Base-by-base conservation (phyloP, 2,329 filamentous ascomycete genomes). In the Colletotrichum magnum region DNA sequence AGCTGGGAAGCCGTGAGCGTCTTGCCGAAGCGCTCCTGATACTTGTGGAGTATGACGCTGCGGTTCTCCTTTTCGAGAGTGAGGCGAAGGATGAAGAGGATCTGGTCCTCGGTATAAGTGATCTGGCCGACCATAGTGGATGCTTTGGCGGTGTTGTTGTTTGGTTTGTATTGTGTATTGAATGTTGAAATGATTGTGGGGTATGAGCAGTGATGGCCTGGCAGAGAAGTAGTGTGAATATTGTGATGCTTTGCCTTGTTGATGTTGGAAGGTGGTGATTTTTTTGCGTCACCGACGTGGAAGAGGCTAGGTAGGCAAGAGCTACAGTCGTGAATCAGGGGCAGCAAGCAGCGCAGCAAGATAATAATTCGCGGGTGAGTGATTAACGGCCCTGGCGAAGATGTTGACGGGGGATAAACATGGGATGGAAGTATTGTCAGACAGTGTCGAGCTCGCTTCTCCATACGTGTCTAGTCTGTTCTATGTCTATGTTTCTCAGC, bases 51-150 rank as follows among this genome's bases (percentile, higher is more conserved):
- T 47, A 81, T 80, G 12, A 72, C 71, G 1, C 58, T 32, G 12
- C 69, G 62, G 28, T 78, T 75, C 28, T 73, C 73, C n/a, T 74
- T 74, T 2, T 71, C 58, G 16, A 81, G 71, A 57, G 78, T 73
- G 1, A 72, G 64, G 1, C 74, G 66, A 53, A 83, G 74, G 47
- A 82, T 70, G 71, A 78, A 82, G 53, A 72, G 70, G 51, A 83
- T 80, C 71, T 83, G 74, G 1, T 77, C 74, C 7, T 74, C 67
- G 10, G 72, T 76, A 72, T 83, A 83, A 45, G 75, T 74, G 5
- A 77, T 73, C 5, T 78, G 74, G 15, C 80, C 80, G 24, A 77
- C 77, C 79, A 81, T 81, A n/a, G 13, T 68, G 47, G 24, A 32
- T 32, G 36, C 13, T 61, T 43, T 16, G 28, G 18, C 4, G 18